Evolutionary conservation across 2,329 filamentous ascomycete genomes (phyloP).

Genomic region (Chlorencoelia australis): DNA sequence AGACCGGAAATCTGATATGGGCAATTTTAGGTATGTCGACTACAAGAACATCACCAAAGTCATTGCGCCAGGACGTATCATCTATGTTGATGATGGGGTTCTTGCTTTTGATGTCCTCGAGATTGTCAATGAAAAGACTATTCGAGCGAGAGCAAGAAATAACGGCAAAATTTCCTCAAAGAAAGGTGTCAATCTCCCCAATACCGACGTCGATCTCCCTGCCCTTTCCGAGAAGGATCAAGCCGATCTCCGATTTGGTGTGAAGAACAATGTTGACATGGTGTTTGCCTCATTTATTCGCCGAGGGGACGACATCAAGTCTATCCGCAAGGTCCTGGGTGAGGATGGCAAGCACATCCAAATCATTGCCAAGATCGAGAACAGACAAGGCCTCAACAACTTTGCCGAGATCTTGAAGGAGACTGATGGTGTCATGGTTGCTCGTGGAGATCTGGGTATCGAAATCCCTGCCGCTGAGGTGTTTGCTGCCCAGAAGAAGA

Average conservation of each 20-base stretch:
- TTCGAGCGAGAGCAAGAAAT: slow-evolving; percentile 83
- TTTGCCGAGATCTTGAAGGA: slow-evolving; percentile 92
- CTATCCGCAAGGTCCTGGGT: slow-evolving; percentile 86
- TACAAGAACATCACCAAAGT: slow-evolving; percentile 99
- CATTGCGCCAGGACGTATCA: slow-evolving; percentile 78
- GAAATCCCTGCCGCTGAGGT: slow-evolving; percentile 98
- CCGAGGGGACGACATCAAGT: slow-evolving; percentile 80
- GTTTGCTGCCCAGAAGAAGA: slow-evolving; percentile 99
- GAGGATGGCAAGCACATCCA: slow-evolving; percentile 92
- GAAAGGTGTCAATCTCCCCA: slow-evolving; percentile 98
- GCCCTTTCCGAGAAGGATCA: slow-evolving; percentile 98
- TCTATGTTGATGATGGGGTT: slow-evolving; percentile 98
- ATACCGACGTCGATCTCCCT: slow-evolving; percentile 96
- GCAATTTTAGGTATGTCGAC: slow-evolving; percentile 67
- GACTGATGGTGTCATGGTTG: slow-evolving; percentile 99
- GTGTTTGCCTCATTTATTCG: slow-evolving; percentile 98
- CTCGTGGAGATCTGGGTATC: slow-evolving; percentile 95
- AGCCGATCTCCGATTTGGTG: slow-evolving; percentile 84
- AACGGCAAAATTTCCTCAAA: slow-evolving; percentile 98
- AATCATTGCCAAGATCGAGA: slow-evolving; percentile 99
- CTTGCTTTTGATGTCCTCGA: slow-evolving; percentile 90
- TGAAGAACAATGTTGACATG: slow-evolving; percentile 99
- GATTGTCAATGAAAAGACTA: slow-evolving; percentile 78
- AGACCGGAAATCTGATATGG: neutral
- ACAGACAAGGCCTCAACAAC: slow-evolving; percentile 99